Evolutionary conservation across 192 early-diverging fungal genomes (phyloP), one percentile per base, ranked within the genome.

Genomic region (Gonapodya sp.): DNA sequence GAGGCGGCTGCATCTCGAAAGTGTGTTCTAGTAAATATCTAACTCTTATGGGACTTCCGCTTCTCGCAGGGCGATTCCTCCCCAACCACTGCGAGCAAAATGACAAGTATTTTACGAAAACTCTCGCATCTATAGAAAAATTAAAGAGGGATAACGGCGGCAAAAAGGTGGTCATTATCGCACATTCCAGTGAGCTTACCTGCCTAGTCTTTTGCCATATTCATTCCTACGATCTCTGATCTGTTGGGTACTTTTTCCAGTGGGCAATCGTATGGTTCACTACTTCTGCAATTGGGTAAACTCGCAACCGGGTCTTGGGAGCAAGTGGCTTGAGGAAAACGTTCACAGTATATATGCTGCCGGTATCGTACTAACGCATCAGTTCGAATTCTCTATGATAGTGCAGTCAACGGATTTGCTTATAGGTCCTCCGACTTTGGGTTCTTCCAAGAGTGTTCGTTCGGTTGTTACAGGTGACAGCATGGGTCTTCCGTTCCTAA

Each of bases 401-500:
- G 31, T 34, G 75, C 34, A 14, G 64, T 18, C 64, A 72, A 72
- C 16, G 64, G 16, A 30, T 18, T 72, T 30, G 64, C 31, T 34
- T 31, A 31, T 18, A 34, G 75, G 30, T 16, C 30, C 75, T 2
- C 75, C 75, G 18, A 32, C 75, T 33, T 16, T 64, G 30, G 75
- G 75, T 33, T 18, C 75, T 2, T 77, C 75, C 2, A 77, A 77
- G 75, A 34, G 75, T 34, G 34, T 77, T 2, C 75, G 75, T 31
- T 77, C 75, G 8, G 75, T 77, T 2, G 75, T 34, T 14, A 77
- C 75, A 14, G 75, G 75, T 18, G 75, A 77, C 75, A 32, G 30
- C 30, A 77, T 77, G 75, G 75, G 75, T 34, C 75, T 77, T 14
- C 75, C 75, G 8, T 77, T 77, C 31, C 31, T 77, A 33, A 77